Percentiles rank a stretch among this genome's conserved stretches.
Evolutionary conservation across 495 filamentous ascomycete species (phyloP).

Genomic region (Entonaema liquescens): DNA sequence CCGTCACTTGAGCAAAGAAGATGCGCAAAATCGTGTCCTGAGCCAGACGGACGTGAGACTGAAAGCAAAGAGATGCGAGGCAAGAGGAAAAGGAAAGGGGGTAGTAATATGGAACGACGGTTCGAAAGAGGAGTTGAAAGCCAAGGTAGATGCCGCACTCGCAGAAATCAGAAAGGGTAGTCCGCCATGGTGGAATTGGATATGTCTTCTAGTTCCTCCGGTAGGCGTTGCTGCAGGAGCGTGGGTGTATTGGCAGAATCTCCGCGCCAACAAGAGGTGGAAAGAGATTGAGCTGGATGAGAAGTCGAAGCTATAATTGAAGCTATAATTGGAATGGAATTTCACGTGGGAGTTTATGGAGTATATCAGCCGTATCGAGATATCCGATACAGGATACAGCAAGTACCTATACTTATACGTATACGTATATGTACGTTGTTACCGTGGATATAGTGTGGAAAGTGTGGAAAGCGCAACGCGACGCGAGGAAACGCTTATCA

Average conservation of each 20-base stretch:
- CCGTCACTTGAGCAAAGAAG: constrained; percentile 72
- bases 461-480: neutral
- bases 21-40: constrained; percentile 80
- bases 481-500: neutral
- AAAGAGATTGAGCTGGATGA: constrained; percentile 68
- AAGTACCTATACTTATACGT: no score
- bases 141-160: constrained; percentile 70
- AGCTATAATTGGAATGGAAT: neutral
- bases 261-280: constrained; percentile 74
- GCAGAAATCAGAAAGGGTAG: constrained; percentile 65
- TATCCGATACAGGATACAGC: no score
- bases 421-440: neutral
- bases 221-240: constrained; percentile 69
- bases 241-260: constrained; percentile 74
- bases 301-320: constrained; percentile 70
- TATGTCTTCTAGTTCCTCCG: constrained; percentile 76
- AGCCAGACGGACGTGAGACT: constrained; percentile 85
- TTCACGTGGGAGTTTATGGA: neutral
- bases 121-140: constrained; percentile 69
- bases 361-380: no score
- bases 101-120: constrained; percentile 90
- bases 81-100: constrained; percentile 67
- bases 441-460: neutral
- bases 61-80: constrained; percentile 78
- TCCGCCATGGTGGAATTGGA: constrained; percentile 82